Percentiles rank a stretch among this genome's conserved stretches.
phyloP scores from a whole-genome alignment of 2,329 filamentous ascomycete genomes.

The Plectosphaerella plurivora region DNA sequence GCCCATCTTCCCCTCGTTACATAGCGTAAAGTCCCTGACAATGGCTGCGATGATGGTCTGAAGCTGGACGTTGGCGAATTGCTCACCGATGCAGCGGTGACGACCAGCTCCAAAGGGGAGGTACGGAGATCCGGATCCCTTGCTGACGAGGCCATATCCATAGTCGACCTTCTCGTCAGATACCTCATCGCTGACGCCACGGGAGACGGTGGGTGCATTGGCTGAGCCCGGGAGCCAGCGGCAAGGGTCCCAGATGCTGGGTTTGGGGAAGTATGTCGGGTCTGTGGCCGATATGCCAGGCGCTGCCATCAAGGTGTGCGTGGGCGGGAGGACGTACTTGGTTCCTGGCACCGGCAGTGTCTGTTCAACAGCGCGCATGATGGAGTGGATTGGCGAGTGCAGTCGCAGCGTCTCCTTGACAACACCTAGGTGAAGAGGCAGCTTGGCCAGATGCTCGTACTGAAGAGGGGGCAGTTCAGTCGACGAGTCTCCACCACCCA shows the following conservation, averaged over 20 bases:
- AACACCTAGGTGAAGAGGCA: constrained; percentile 58
- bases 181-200: constrained; percentile 4
- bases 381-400: constrained; percentile 68
- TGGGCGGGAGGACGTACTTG: constrained; percentile 53
- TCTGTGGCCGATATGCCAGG: constrained; percentile 38
- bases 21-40: constrained; percentile 24
- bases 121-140: constrained; percentile 35
- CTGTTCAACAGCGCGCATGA: constrained; percentile 68
- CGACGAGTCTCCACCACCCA: constrained; percentile 32
- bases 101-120: constrained; percentile 70
- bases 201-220: constrained; percentile 6
- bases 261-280: constrained; percentile 52
- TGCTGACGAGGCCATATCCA: constrained; percentile 23
- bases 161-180: constrained; percentile 19
- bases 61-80: constrained; percentile 69
- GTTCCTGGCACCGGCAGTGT: constrained; percentile 56
- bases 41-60: constrained; percentile 61
- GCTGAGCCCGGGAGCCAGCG: constrained; percentile 17
- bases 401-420: constrained; percentile 72
- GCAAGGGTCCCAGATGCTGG: constrained; percentile 21
- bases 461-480: constrained; percentile 48
- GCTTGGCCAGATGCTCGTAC: constrained; percentile 47
- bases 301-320: constrained; percentile 34
- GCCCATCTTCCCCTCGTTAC: too few relatives aligned
- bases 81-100: constrained; percentile 74